Conservation (phyloP, 805 yeast species). For the Candida morakotiae region DNA sequence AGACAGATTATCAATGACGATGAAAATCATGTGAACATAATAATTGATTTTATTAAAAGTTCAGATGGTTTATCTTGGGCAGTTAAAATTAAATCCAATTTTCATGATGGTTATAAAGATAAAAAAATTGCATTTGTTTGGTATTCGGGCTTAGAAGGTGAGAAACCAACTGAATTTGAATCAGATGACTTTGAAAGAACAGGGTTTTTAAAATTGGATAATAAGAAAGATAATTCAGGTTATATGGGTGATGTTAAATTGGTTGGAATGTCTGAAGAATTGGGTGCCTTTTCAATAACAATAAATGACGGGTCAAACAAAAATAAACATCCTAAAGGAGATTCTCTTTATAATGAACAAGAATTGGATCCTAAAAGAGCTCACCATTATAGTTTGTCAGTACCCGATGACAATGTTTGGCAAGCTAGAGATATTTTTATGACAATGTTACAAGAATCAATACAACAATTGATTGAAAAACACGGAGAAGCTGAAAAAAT, state of each 20-base stretch:
- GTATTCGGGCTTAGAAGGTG: conserved; percentile 75
- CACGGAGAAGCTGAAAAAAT: conserved; percentile 19
- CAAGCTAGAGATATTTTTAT: conserved; percentile 70
- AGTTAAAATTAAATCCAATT: conserved; percentile 61
- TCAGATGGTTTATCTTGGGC: conserved; percentile 78
- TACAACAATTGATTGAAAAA: conserved; percentile 40
- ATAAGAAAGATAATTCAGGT: conserved; percentile 20
- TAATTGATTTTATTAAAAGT: conserved; percentile 73
- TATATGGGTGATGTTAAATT: conserved; percentile 37
- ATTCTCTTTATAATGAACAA: conserved; percentile 25
- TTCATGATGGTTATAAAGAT: conserved; percentile 46
- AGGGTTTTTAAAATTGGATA: conserved; percentile 24
- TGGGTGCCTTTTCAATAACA: conserved; percentile 61
- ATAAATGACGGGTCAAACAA: conserved; percentile 53
- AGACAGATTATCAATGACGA: conserved; percentile 67
- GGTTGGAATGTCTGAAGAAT: conserved; percentile 50
- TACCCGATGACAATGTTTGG: conserved; percentile 76
- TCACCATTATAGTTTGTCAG: conserved; percentile 63
- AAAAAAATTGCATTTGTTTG: conserved; percentile 64
- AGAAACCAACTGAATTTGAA: conserved; percentile 13
- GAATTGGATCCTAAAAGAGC: conserved; percentile 55
- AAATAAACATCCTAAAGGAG: conserved; percentile 39
- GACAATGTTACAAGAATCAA: conserved; percentile 65
- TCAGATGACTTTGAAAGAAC: conserved; percentile 12
- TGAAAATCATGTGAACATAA: conserved; percentile 57